phyloP scores from a whole-genome alignment of 768 basidiomycete genomes.

The Xanthoconium stramineum region DNA sequence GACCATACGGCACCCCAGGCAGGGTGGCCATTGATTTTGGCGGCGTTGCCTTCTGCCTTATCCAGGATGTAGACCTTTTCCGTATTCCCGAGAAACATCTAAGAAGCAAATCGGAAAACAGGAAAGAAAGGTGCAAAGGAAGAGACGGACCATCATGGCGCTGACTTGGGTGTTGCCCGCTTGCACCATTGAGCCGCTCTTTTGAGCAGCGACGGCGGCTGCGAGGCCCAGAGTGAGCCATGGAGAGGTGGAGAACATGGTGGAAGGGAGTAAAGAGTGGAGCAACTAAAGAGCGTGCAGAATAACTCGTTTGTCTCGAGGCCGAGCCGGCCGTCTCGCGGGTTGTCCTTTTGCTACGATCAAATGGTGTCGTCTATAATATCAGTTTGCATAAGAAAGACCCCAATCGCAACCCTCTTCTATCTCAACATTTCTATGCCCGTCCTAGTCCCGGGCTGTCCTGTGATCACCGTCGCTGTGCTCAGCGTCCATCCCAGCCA shows the following conservation, averaged over 20 bases:
- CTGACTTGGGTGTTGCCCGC: conserved; percentile 40
- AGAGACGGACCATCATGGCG: conserved; percentile 50
- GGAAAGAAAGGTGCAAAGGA: neutral
- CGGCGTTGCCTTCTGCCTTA: conserved; percentile 79
- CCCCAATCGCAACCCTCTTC: neutral
- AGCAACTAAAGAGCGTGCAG: conserved; percentile 13
- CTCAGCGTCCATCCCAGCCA: no score
- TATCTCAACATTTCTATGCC: no score
- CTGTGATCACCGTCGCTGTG: no score
- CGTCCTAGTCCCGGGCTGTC: no score
- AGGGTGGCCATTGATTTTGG: conserved; percentile 63
- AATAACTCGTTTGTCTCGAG: neutral
- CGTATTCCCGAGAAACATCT: conserved; percentile 80
- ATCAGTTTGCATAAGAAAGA: neutral
- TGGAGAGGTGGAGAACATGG: conserved; percentile 33
- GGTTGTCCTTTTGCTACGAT: neutral
- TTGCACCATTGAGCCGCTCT: conserved; percentile 21
- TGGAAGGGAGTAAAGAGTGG: conserved; percentile 7
- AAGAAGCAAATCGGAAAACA: conserved; percentile 2
- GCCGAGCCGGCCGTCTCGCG: neutral
- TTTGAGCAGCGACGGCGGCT: conserved; percentile 25
- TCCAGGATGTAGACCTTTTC: conserved; percentile 89
- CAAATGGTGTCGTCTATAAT: no score
- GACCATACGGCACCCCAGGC: conserved; percentile 74
- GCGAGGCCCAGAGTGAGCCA: conserved; percentile 47